Evolutionary conservation across 1,139 yeast species (phyloP), one percentile per base, ranked within the genome.

Genomic region (Taiozyma sp.): DNA sequence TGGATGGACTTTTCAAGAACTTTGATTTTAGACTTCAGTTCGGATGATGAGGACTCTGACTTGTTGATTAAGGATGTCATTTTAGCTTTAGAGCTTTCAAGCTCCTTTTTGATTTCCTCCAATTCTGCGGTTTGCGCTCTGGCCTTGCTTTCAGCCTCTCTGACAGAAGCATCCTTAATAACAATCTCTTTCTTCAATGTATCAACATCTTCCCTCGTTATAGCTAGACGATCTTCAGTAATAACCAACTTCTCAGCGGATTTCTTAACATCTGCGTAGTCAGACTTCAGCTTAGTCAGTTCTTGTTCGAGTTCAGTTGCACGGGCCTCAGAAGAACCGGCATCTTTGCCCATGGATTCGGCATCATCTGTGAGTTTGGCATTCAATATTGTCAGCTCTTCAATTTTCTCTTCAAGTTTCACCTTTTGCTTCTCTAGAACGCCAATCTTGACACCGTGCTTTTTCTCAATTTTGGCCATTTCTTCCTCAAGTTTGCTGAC

Each of bases 401-500:
- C 47, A 14, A 54, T 47, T 9, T 47, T 42, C 7, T 53, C 56
- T 43, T 58, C 62, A 4, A 62, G 47, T 26, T 49, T 49, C 2
- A 40, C 22, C n/a, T 50, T 52, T 21, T 53, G 50, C 13, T 50
- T 47, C 11, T 51, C 59, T 34, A 61, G 43, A 1, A 29, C 55
- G 11, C 43, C 52, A 35, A 54, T 48, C 35, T 56, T 58, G 2
- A 47, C 21, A 10, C 26, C 51, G 47, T 49, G 45, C 6, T 57
- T 49, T n/a, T 56, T 56, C 34, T 59, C 63, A 1, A 55, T 29
- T n/a, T 45, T 45, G 29, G 56, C 56, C 42, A 63, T 46, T 34
- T 64, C 61, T 30, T 62, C 70, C 50, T 70, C 73, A 22, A 73
- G 56, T 37, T 49, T 53, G 3, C 62, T 66, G n/a, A 77, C 73